Base-by-base conservation (phyloP, 2,329 filamentous ascomycete genomes). In the Pseudogymnoascus sp. region DNA sequence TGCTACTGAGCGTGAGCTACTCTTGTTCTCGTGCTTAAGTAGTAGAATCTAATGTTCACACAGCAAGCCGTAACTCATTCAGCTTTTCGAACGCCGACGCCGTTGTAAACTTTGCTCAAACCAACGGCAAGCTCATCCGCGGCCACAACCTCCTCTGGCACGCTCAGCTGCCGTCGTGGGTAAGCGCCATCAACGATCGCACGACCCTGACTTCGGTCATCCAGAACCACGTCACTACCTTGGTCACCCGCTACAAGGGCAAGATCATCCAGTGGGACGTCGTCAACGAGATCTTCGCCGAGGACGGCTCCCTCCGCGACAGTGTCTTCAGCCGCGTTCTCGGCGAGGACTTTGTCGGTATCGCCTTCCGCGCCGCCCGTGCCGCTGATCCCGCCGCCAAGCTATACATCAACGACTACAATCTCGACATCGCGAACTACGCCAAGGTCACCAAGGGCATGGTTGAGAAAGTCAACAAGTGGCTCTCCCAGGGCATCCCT, bases 391-490 rank as follows among this genome's bases (percentile, higher is more conserved):
- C 87, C 2, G 69, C 74, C 61, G 86, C 85, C 2, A 87, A 87
- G 74, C 78, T 91, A 37, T 92, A 89, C 77, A 88, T 90, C 75
- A 92, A 91, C 74, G 87, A 91, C 72, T 84, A 80, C 74, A 88
- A 88, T 8, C 13, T 45, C n/a, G 15, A 52, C 25, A 59, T 76
- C 80, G 79, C 85, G 18, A 79, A 69, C 66, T 80, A 81, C 68
- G 76, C 80, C 65, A 90, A 91, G 77, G 78, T 77, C 2, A 75
- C 73, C 13, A 2, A 3, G 25, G 78, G 74, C 55, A 82, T 87
- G 77, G 77, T 81, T 3, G 72, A 70, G 37, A 76, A 85, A 68
- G 87, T 90, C 66, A 82, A 82, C 69, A 81, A 84, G 70, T 88
- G 86, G 85, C 68, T 84, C 59, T 79, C 78, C 0, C 79, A 77